These are phyloP conservation scores for Coniophora puteana DNA, from an alignment of 1,284 basidiomycete genomes.

Conservation along the genomic window DNA sequence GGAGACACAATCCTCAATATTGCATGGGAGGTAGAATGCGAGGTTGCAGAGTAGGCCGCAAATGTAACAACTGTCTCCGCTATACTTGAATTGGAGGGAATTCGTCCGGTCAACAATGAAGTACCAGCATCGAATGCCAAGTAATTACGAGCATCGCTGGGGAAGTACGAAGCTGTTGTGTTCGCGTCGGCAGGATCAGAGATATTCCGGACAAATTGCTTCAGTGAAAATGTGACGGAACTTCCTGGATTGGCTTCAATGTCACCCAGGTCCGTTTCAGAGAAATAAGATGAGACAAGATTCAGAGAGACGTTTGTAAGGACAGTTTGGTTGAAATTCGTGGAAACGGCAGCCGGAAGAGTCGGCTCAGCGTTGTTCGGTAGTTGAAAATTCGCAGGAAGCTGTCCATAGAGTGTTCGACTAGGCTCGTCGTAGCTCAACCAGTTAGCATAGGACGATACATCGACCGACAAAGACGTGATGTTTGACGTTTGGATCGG, in stretches of 20 bases:
- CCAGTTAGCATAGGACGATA: constrained; percentile 55
- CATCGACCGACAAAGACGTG: constrained; percentile 49
- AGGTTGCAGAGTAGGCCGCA: constrained; percentile 58
- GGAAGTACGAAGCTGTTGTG: constrained; percentile 50
- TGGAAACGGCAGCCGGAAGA: constrained; percentile 61
- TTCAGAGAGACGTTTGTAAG: constrained; percentile 58
- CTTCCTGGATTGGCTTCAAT: constrained; percentile 45
- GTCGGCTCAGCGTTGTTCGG: constrained; percentile 26
- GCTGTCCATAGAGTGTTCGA: constrained; percentile 60
- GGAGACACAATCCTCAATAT: constrained; percentile 52
- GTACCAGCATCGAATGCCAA: constrained; percentile 45
- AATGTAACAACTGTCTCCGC: constrained; percentile 48
- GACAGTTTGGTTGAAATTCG: constrained; percentile 65
- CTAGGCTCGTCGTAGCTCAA: constrained; percentile 56
- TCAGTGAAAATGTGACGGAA: constrained; percentile 46
- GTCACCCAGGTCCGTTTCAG: constrained; percentile 49
- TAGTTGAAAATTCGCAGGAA: constrained; percentile 37
- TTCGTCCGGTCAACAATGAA: constrained; percentile 47
- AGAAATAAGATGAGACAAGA: constrained; percentile 70
- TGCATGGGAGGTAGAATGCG: constrained; percentile 70
- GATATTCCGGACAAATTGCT: constrained; percentile 49
- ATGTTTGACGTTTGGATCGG: constrained; percentile 53
- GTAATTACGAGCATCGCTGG: constrained; percentile 40
- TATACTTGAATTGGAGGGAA: constrained; percentile 41
- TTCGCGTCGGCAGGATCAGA: constrained; percentile 38